Evolutionary conservation across 345 rosid genomes (phyloP).

Genomic region (Hevea brasiliensis): DNA sequence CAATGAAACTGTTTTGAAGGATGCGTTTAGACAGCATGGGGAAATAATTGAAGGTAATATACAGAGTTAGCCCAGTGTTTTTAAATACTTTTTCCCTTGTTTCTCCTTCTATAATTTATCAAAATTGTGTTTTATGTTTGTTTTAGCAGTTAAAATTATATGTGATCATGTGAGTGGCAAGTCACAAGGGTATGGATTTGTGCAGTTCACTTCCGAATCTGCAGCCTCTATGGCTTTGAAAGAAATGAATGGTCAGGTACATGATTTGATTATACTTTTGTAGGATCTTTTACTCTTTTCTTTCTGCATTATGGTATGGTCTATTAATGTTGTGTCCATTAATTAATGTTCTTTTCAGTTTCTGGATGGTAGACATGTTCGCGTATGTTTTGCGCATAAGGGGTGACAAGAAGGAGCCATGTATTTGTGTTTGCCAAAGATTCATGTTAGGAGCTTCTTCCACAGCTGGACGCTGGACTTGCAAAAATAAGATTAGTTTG

Average conservation of each 20-base stretch:
- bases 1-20: constrained; percentile 57
- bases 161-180: constrained; percentile 60
- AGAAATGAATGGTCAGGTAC: constrained; percentile 59
- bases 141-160: constrained; percentile 50
- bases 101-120: neutral
- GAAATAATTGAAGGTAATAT: constrained; percentile 47
- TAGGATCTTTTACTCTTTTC: too few relatives aligned
- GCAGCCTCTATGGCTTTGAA: constrained; percentile 53
- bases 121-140: neutral
- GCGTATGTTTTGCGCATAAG: constrained; percentile 50
- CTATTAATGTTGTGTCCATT: neutral
- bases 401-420: neutral
- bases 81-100: too few relatives aligned
- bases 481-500: too few relatives aligned
- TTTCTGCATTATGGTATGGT: neutral
- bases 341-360: constrained; percentile 30
- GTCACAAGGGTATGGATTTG: constrained; percentile 77
- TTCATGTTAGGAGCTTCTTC: too few relatives aligned
- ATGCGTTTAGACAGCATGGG: constrained; percentile 48
- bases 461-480: too few relatives aligned
- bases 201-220: constrained; percentile 49
- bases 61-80: neutral
- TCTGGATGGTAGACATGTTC: constrained; percentile 63
- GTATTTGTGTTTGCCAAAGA: too few relatives aligned
- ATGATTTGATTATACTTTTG: neutral